Percentiles rank a stretch among this genome's conserved stretches.
These are phyloP conservation scores for Sporothrix euskadiensis DNA, from an alignment of 2,329 filamentous ascomycete species.

Conservation along the genomic window DNA sequence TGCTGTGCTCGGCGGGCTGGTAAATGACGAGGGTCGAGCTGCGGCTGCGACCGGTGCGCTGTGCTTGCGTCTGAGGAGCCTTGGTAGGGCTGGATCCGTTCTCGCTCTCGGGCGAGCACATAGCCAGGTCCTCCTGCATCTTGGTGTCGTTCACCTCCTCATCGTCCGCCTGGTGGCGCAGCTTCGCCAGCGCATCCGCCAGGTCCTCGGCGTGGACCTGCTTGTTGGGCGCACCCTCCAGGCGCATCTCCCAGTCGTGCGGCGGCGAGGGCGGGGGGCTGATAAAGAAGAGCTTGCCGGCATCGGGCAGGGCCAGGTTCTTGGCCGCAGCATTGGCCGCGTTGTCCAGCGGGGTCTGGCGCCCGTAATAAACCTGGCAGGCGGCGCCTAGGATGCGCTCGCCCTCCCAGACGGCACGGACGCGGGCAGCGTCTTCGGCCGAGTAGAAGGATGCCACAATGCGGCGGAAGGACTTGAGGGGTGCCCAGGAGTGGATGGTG, in stretches of 20 bases:
- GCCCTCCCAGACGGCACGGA: slow-evolving; percentile 72
- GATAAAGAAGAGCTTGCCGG: slow-evolving; percentile 73
- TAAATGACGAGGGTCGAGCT: slow-evolving; percentile 65
- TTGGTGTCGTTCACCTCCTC: slow-evolving; percentile 39
- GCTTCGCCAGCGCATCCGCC: slow-evolving; percentile 63
- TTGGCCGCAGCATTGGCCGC: slow-evolving; percentile 47
- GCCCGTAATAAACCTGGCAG: slow-evolving; percentile 69
- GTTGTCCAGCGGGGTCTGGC: slow-evolving; percentile 57
- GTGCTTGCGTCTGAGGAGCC: not conserved
- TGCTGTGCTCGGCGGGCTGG: slow-evolving; percentile 58
- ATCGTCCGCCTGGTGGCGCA: slow-evolving; percentile 49
- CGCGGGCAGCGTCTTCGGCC: slow-evolving; percentile 66
- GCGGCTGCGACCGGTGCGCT: slow-evolving; percentile 51
- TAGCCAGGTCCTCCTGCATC: slow-evolving; percentile 7
- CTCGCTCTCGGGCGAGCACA: slow-evolving; percentile 45
- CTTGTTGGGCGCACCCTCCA: slow-evolving; percentile 71
- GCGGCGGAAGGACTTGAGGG: slow-evolving; percentile 78
- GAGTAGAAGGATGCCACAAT: slow-evolving; percentile 78
- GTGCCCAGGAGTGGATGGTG: slow-evolving; percentile 73
- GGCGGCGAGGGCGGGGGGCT: slow-evolving; percentile 68
- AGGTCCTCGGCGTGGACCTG: slow-evolving; percentile 69
- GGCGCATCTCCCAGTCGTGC: slow-evolving; percentile 66
- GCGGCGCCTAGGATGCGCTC: slow-evolving; percentile 70
- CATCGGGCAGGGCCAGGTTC: slow-evolving; percentile 66
- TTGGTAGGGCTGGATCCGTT: slow-evolving; percentile 33